Conservation (phyloP, 345 rosid genomes). For the Eucalyptus tenuipes region DNA sequence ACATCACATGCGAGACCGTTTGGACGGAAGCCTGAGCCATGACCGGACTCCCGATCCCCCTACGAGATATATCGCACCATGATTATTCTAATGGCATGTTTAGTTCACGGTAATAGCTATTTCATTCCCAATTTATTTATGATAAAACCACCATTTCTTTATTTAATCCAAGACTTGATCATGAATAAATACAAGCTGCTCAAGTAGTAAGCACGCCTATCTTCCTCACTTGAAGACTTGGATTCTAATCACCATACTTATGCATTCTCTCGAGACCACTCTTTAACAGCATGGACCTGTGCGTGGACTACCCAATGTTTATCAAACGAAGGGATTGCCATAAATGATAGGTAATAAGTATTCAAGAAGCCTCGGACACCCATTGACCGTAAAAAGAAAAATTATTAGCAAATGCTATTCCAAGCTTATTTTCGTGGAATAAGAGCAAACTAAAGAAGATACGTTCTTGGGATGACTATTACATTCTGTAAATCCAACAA, state of each 20-base stretch:
- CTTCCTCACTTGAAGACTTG: background rate
- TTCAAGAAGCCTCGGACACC: background rate
- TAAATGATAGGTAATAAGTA: background rate
- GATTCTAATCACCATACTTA: background rate
- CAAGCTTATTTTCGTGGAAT: background rate
- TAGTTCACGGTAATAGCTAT: background rate
- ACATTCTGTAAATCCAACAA: background rate
- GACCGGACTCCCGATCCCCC: background rate
- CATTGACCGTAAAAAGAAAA: background rate
- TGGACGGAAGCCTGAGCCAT: background rate
- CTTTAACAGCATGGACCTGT: background rate
- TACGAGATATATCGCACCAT: background rate
- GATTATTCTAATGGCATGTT: background rate
- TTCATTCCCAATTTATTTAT: background rate
- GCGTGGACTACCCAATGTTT: background rate
- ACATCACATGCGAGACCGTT: background rate
- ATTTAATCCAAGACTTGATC: background rate
- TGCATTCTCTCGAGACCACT: background rate
- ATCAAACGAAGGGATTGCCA: background rate
- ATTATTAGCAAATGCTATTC: background rate
- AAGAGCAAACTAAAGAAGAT: background rate
- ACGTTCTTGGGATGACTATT: background rate
- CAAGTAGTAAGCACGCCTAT: background rate
- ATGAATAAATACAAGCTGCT: background rate
- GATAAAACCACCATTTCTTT: background rate